phyloP scores from a whole-genome alignment of 768 basidiomycete species.

The Collybia nuda region DNA sequence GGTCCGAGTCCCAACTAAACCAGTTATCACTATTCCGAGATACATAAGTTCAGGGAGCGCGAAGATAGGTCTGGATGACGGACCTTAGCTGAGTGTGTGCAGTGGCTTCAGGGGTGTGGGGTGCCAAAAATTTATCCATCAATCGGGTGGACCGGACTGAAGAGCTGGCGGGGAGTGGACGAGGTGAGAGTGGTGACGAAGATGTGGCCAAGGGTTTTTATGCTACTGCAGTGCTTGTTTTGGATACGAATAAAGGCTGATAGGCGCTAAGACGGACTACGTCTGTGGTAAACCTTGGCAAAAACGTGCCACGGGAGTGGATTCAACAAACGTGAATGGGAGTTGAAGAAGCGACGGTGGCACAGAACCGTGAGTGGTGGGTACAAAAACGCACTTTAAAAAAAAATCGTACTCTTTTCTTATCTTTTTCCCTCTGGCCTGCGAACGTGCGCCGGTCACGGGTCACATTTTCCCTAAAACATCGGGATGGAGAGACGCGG shows the following conservation, averaged over 20 bases:
- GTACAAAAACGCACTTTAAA: no score
- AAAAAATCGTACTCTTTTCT: no score
- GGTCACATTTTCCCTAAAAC: no score
- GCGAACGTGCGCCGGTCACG: no score
- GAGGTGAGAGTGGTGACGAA: conserved; percentile 9
- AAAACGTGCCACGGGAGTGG: conserved; percentile 7
- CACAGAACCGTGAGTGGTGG: not conserved
- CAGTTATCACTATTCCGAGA: conserved; percentile 55
- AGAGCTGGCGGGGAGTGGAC: conserved; percentile 11
- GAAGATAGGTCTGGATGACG: conserved; percentile 9
- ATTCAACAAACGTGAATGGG: conserved; percentile 28
- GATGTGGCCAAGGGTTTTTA: not conserved
- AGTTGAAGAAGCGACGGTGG: not conserved
- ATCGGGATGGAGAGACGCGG: no score
- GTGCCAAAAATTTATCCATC: conserved; percentile 75
- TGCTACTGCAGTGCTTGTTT: not conserved
- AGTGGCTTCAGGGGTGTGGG: conserved; percentile 70
- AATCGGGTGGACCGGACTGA: conserved; percentile 13
- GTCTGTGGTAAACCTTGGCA: conserved; percentile 9
- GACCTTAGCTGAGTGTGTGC: conserved; percentile 72
- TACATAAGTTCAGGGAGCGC: conserved; percentile 9
- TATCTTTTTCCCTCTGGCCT: no score
- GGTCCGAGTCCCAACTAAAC: conserved; percentile 68
- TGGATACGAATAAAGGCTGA: not conserved
- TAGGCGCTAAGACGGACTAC: conserved; percentile 3